These are phyloP conservation scores for Meira nashicola DNA, from an alignment of 1,284 basidiomycete genomes.

Conservation along the genomic window DNA sequence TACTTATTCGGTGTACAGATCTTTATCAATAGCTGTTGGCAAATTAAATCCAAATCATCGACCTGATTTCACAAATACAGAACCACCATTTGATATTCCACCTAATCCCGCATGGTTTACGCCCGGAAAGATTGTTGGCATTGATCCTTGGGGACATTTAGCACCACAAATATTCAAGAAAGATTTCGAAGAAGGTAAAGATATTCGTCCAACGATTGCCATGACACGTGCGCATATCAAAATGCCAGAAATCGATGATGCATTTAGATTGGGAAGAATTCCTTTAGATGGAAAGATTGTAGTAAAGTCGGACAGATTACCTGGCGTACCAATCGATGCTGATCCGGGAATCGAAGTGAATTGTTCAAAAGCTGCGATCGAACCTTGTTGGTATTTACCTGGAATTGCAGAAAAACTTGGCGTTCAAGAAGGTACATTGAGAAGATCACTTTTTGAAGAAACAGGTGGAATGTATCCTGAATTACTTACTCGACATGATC, in stretches of 20 bases:
- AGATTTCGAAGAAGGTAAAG: slow-evolving; percentile 50
- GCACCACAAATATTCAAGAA: slow-evolving; percentile 70
- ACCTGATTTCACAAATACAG: slow-evolving; percentile 68
- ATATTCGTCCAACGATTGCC: slow-evolving; percentile 55
- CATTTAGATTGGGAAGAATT: slow-evolving; percentile 67
- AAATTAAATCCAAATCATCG: slow-evolving; percentile 66
- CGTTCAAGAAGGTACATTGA: slow-evolving; percentile 70
- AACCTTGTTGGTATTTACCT: slow-evolving; percentile 83
- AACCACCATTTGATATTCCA: slow-evolving; percentile 79
- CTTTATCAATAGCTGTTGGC: slow-evolving; percentile 84
- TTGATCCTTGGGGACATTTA: slow-evolving; percentile 92
- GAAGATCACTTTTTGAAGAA: slow-evolving; percentile 87
- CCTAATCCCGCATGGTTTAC: slow-evolving; percentile 78
- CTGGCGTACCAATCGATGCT: slow-evolving; percentile 29
- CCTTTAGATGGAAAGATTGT: slow-evolving; percentile 75
- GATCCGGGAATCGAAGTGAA: slow-evolving; percentile 80
- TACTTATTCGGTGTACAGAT: slow-evolving; percentile 89
- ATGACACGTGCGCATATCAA: slow-evolving; percentile 80
- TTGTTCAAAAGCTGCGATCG: slow-evolving; percentile 65
- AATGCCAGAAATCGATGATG: slow-evolving; percentile 82
- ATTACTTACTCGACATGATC: slow-evolving; percentile 85
- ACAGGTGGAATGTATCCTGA: slow-evolving; percentile 92
- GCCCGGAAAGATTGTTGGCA: slow-evolving; percentile 77
- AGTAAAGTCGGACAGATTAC: slow-evolving; percentile 29
- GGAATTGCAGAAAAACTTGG: slow-evolving; percentile 58